A percentile compares a stretch with the other conserved stretches of the same genome.
Conservation (phyloP, 441 rosid species). For the Erodium chrysanthum region DNA sequence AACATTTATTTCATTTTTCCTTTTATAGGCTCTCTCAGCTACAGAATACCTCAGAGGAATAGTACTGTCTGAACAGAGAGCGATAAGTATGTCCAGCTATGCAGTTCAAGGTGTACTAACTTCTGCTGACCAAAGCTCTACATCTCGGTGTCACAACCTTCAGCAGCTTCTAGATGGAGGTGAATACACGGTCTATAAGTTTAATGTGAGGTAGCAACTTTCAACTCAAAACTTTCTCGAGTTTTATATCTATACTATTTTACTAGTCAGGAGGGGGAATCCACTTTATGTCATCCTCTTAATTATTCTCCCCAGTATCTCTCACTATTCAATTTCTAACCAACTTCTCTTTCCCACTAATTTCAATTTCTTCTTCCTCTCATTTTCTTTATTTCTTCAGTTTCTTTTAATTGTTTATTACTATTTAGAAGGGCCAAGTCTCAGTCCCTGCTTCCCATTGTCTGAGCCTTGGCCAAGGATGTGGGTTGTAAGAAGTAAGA, state of each 20-base stretch:
- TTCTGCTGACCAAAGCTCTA: constrained; percentile 43
- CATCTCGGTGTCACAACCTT: constrained; percentile 61
- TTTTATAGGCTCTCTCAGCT: constrained; percentile 43
- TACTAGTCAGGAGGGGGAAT: background rate
- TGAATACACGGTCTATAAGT: constrained; percentile 55
- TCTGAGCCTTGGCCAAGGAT: background rate
- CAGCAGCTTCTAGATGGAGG: constrained; percentile 40
- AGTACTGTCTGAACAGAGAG: constrained; percentile 41
- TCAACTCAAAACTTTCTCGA: constrained; percentile 3
- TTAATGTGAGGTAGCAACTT: constrained; percentile 48
- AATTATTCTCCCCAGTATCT: background rate
- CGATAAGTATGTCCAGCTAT: constrained; percentile 33
- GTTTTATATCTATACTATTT: constrained; percentile 7
- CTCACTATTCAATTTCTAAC: background rate
- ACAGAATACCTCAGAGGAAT: constrained; percentile 40
- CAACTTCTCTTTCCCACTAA: background rate
- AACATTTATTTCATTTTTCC: constrained; percentile 15
- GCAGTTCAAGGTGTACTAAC: constrained; percentile 58
- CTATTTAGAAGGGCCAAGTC: background rate
- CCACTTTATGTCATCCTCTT: background rate
- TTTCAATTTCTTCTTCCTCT: constrained; percentile 1
- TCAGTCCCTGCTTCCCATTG: constrained; percentile 1
- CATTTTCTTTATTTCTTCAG: background rate
- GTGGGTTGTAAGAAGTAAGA: background rate
- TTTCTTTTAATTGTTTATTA: background rate